Percentiles rank a stretch among this genome's conserved stretches.
Evolutionary conservation across 139 green algal genomes (phyloP).

Genomic region (Coccomyxa sp.): DNA sequence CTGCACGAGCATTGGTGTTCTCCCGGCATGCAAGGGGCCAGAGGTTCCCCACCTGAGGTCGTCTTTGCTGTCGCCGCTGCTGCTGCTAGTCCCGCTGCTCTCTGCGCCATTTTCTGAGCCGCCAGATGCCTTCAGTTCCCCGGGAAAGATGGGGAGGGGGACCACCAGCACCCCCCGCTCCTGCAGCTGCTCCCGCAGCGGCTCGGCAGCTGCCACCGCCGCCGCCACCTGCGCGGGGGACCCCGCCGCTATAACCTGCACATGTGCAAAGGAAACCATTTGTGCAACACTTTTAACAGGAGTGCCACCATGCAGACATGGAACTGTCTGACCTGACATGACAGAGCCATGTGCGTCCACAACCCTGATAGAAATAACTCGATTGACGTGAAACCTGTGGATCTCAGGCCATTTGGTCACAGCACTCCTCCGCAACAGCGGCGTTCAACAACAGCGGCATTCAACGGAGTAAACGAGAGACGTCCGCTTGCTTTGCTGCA

Average conservation of each 20-base stretch:
- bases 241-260: conserved; percentile 60
- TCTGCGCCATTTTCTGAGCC: background rate
- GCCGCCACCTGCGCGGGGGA: conserved; percentile 49
- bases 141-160: conserved; percentile 52
- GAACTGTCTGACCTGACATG: background rate
- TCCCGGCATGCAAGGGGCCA: too few relatives aligned
- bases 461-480: too few relatives aligned
- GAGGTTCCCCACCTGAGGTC: background rate
- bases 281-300: background rate
- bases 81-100: background rate
- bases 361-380: background rate
- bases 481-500: too few relatives aligned
- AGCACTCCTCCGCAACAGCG: too few relatives aligned
- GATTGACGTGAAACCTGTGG: background rate
- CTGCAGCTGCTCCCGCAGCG: conserved; percentile 51
- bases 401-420: background rate
- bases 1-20: too few relatives aligned
- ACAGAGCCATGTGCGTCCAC: background rate
- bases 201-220: conserved; percentile 53
- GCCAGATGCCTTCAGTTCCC: background rate
- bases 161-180: conserved; percentile 71
- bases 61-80: background rate
- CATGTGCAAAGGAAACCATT: background rate
- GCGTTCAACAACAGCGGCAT: too few relatives aligned
- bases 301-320: background rate